Base-by-base conservation (phyloP, 2,329 filamentous ascomycete genomes). In the Phoma herbarum region DNA sequence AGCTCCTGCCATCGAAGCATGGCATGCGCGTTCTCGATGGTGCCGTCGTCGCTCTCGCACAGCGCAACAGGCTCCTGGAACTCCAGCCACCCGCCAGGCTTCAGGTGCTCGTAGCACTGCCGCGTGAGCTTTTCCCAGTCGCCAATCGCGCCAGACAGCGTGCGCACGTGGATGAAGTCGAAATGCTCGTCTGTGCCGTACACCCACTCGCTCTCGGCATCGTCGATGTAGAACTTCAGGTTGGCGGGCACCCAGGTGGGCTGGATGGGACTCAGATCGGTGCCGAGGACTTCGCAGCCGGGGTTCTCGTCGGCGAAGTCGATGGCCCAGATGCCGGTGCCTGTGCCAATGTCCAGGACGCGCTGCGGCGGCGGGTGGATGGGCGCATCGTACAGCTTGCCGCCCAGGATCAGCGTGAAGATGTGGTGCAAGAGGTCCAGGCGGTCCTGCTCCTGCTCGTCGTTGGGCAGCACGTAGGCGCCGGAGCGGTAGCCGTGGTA, bases 191-290 rank as follows among this genome's bases (percentile, higher is more conserved):
- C 57, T 12, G 64, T 52, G 9, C 52, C 42, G 35, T 75, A 76
- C 5, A 75, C 64, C 78, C 78, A 80, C 16, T 77, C 74, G 31
- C 67, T 64, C 58, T 79, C 77, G 49, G 72, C 73, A 54, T 80
- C 77, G 67, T 80, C 78, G 52, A 79, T 75, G 63, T 78, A 75
- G 69, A 80, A 79, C 51, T 74, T 73, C 25, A 71, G 70, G 55
- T 80, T 79, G 0, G 77, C 72, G 2, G 78, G 77, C 11, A 77
- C 69, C 73, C 74, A 77, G 22, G 65, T 72, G 11, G 76, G 75
- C 59, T 78, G 76, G 50, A 78, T 76, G 57, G 76, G 75, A 7
- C 62, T 69, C 6, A 78, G 66, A 43, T 78, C 76, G 22, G 71
- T 78, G 48, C 76, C 76, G 3, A 76, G 37, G 41, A 78, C 71